These are phyloP conservation scores for Vigna nakashimae DNA, from an alignment of 306 rosid species.

Conservation along the genomic window DNA sequence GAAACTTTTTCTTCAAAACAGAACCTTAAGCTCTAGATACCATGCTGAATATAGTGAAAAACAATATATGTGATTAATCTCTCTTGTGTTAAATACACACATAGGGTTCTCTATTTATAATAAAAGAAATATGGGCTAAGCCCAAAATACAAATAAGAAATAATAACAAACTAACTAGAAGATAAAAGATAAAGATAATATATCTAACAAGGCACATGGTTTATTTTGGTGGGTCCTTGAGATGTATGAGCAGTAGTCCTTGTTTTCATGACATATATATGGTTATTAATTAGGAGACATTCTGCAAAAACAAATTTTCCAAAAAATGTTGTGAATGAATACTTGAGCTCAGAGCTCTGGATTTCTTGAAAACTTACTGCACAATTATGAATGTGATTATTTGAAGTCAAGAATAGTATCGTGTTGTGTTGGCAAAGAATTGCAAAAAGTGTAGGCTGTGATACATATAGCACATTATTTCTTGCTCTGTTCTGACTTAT, in stretches of 20 bases:
- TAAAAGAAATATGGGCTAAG: too few relatives aligned
- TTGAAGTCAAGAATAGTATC: slow-evolving; percentile 15
- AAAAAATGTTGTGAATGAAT: neutral
- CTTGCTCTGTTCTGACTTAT: slow-evolving; percentile 15
- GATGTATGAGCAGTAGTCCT: neutral
- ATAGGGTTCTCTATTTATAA: too few relatives aligned
- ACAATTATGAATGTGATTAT: neutral
- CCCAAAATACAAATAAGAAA: too few relatives aligned
- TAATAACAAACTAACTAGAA: too few relatives aligned
- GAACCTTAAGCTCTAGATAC: too few relatives aligned
- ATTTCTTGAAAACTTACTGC: slow-evolving; percentile 18
- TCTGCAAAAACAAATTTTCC: slow-evolving; percentile 8
- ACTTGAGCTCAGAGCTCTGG: slow-evolving; percentile 1
- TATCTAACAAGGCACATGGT: slow-evolving; percentile 30
- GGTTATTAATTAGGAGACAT: neutral
- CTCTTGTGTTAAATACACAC: too few relatives aligned
- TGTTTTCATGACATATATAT: slow-evolving; percentile 14
- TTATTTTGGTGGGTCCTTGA: slow-evolving; percentile 37
- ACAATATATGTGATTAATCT: too few relatives aligned
- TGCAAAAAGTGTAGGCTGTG: neutral
- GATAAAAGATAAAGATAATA: too few relatives aligned
- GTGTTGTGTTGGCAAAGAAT: slow-evolving; percentile 15
- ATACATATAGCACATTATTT: neutral
- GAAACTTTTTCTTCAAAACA: too few relatives aligned
- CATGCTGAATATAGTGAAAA: too few relatives aligned